Evolutionary conservation across 2,329 filamentous ascomycete species (phyloP).

Genomic region (Gaeumannomyces sp.): DNA sequence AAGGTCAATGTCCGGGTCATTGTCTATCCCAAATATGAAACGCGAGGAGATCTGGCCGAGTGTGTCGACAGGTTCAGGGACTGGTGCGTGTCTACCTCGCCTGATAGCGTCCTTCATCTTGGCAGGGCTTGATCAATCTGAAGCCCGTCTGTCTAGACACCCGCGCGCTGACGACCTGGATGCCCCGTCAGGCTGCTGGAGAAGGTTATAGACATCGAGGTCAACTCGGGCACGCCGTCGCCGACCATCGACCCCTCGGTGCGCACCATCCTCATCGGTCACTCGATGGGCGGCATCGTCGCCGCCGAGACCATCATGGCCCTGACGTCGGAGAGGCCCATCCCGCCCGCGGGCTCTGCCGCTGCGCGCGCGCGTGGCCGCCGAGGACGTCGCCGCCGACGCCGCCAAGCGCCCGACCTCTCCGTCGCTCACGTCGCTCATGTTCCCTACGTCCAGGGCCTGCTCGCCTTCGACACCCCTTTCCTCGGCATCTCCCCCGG

Average conservation of each 20-base stretch:
- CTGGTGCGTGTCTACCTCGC: slow-evolving; percentile 46
- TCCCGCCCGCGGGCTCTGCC: slow-evolving; percentile 29
- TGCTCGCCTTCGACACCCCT: slow-evolving; percentile 91
- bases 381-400: slow-evolving; percentile 31
- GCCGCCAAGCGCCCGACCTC: slow-evolving; percentile 25
- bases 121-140: background rate
- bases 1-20: slow-evolving; percentile 60
- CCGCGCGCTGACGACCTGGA: background rate
- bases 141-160: too few species aligned
- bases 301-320: slow-evolving; percentile 81
- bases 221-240: slow-evolving; percentile 69
- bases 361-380: slow-evolving; percentile 19
- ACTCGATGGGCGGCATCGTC: slow-evolving; percentile 92
- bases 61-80: slow-evolving; percentile 69
- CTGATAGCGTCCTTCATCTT: background rate
- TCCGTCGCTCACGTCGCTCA: slow-evolving; percentile 52
- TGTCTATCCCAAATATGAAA: slow-evolving; percentile 78
- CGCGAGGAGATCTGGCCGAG: slow-evolving; percentile 66
- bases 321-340: slow-evolving; percentile 52
- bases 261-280: slow-evolving; percentile 73
- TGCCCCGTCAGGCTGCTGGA: slow-evolving; percentile 63
- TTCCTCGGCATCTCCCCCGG: slow-evolving; percentile 77
- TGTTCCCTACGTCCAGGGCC: slow-evolving; percentile 89
- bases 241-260: slow-evolving; percentile 84
- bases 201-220: slow-evolving; percentile 90